Evolutionary conservation across 192 early-diverging fungal species (phyloP).

Genomic region (Phlyctochytrium planicorne): DNA sequence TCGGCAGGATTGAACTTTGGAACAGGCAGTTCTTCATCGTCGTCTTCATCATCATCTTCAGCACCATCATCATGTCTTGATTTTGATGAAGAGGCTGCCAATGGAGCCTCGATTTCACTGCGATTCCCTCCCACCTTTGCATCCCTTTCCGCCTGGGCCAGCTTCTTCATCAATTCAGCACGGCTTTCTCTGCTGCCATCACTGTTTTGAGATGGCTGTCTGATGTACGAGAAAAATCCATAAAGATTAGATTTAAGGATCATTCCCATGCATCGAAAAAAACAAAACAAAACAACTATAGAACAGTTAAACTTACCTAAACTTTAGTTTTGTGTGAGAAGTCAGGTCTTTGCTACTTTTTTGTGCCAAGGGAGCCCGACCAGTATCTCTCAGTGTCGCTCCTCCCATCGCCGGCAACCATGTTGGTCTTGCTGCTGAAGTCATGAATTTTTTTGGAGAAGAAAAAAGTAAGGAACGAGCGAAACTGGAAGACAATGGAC

Average conservation of each 20-base stretch:
- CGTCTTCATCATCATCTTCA: slow-evolving; percentile 50
- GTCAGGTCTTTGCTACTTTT: slow-evolving; percentile 33
- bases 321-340: slow-evolving; percentile 48
- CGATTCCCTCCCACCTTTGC: no score
- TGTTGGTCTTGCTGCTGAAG: slow-evolving; percentile 31
- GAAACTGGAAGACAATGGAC: not conserved
- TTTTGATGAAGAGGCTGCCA: not conserved
- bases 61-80: not conserved
- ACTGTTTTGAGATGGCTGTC: not conserved
- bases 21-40: slow-evolving; percentile 55
- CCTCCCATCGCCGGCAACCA: slow-evolving; percentile 58
- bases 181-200: not conserved
- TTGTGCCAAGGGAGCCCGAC: slow-evolving; percentile 34
- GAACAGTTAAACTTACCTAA: no score
- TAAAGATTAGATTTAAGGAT: not conserved
- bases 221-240: not conserved
- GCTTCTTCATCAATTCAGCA: not conserved
- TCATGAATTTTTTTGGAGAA: not conserved
- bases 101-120: not conserved
- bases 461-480: not conserved
- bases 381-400: slow-evolving; percentile 43
- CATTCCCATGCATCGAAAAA: no score
- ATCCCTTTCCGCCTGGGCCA: not conserved
- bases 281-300: no score
- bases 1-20: slow-evolving; percentile 56